Base-by-base conservation (phyloP, 73 alveolate genomes). In the Blepharisma stoltei region DNA sequence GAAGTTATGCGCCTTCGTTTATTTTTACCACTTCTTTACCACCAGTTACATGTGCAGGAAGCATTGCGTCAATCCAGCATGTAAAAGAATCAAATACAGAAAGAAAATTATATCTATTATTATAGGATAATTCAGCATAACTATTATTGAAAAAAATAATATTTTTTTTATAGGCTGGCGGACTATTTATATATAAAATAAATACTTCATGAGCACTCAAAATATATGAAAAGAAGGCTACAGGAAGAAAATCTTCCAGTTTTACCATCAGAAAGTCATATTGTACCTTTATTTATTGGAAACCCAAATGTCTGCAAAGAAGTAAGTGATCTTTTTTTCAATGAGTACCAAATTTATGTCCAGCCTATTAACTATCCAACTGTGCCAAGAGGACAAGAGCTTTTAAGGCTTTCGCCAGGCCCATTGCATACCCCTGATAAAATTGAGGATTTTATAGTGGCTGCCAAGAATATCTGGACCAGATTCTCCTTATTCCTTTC, bases 281-380 rank as follows among this genome's bases (percentile, higher is more conserved):
- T 90, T 41, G 81, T 90, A 23, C 97, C 97, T 37, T 75, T 90
- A 14, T 78, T 78, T 65, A 81, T 90, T 38, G 97, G 97, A 7
- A 90, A 89, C 73, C 88, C 96, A 18, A 54, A 54, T 11, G 54
- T 27, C 50, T 71, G 83, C 67, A 89, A 89, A 71, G 76, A 54
- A 50, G 94, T 85, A 6, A 54, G 86, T 32, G 92, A 87, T 27
- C 70, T 45, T 27, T 70, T 89, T 23, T 81, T 89, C 49, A 60
- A 86, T 11, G 91, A 86, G 41, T 75, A 71, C 79, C 73, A 76
- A 18, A 81, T 89, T n/a, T 89, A 89, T 66, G 88, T 89, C 8
- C 87, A 89, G 83, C 96, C 96, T 7, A 89, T 89, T 54, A 89
- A 89, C 75, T 89, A 87, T 77, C 96, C 96, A 14, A 89, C 96